phyloP scores from a whole-genome alignment of 1,284 basidiomycete genomes.

The Rugosomyces carneus region DNA sequence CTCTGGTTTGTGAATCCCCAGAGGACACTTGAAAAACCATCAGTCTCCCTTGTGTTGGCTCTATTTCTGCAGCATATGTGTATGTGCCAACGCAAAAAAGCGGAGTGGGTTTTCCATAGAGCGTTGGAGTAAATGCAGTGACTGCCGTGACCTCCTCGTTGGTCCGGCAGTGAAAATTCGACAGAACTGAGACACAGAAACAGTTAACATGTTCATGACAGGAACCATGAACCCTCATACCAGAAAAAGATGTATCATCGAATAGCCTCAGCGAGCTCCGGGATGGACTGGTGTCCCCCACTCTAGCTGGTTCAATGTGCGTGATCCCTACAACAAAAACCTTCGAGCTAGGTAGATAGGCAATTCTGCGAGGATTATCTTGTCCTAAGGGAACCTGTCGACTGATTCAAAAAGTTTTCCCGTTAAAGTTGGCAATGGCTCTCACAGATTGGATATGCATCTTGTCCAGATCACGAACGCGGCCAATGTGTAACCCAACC shows the following conservation, averaged over 20 bases:
- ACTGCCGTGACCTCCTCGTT: slow-evolving; percentile 60
- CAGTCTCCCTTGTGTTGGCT: slow-evolving; percentile 55
- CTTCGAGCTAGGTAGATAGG: slow-evolving; percentile 46
- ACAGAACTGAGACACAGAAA: slow-evolving; percentile 36
- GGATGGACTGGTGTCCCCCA: slow-evolving; percentile 46
- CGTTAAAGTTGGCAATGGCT: background rate
- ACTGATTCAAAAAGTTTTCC: background rate
- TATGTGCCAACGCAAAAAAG: slow-evolving; percentile 61
- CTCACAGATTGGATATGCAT: slow-evolving; percentile 75
- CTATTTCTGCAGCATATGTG: slow-evolving; percentile 43
- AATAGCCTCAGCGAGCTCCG: slow-evolving; percentile 61
- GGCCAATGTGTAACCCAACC: slow-evolving; percentile 56
- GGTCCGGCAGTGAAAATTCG: slow-evolving; percentile 43
- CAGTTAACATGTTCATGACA: background rate
- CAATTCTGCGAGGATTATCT: slow-evolving; percentile 61
- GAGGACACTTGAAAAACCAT: slow-evolving; percentile 41
- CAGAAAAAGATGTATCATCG: slow-evolving; percentile 57
- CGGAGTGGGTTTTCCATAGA: slow-evolving; percentile 27
- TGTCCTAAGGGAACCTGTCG: slow-evolving; percentile 60
- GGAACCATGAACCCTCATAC: slow-evolving; percentile 35
- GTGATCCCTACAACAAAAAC: slow-evolving; percentile 62
- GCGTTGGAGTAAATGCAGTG: slow-evolving; percentile 31
- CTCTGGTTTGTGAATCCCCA: slow-evolving; percentile 19
- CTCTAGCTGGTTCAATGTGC: slow-evolving; percentile 42
- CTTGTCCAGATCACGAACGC: slow-evolving; percentile 68